These are phyloP conservation scores for Beauveria sp. DNA, from an alignment of 2,329 filamentous ascomycete genomes.

Conservation along the genomic window DNA sequence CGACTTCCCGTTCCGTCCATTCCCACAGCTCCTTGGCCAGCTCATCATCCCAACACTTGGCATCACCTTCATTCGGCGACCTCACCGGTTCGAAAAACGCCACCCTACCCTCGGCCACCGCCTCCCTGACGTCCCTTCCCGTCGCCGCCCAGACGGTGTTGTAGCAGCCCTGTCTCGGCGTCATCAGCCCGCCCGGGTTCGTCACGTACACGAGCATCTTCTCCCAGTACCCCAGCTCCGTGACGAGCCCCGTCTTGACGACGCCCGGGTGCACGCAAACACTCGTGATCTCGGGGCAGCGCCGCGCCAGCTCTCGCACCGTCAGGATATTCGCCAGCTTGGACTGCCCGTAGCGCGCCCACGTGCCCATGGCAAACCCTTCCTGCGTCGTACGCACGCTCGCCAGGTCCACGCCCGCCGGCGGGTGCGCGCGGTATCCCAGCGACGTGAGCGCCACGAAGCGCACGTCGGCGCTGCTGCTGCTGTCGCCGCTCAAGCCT, in stretches of 20 bases:
- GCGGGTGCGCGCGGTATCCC: conserved; percentile 20
- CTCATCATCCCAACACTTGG: conserved; percentile 19
- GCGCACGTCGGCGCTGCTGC: conserved; percentile 14
- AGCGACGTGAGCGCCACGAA: conserved; percentile 22
- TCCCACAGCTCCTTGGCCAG: conserved; percentile 30
- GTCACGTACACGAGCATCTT: conserved; percentile 19
- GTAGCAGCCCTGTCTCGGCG: conserved; percentile 22
- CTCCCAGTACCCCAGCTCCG: conserved; percentile 17
- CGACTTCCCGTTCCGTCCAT: conserved; percentile 26
- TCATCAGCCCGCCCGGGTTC: conserved; percentile 17
- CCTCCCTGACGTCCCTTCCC: conserved; percentile 13
- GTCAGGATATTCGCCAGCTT: conserved; percentile 43
- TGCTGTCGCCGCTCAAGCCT: not conserved
- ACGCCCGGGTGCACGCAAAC: conserved; percentile 43
- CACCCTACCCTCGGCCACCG: conserved; percentile 15
- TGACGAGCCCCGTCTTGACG: conserved; percentile 23
- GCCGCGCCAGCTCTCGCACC: conserved; percentile 35
- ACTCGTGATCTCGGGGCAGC: conserved; percentile 33
- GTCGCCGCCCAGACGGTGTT: conserved; percentile 27
- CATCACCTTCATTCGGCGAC: conserved; percentile 15
- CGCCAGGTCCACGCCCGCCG: conserved; percentile 22
- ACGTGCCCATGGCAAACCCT: conserved; percentile 25
- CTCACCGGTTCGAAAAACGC: conserved; percentile 24
- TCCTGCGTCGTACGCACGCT: conserved; percentile 19
- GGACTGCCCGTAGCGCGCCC: conserved; percentile 41